Base-by-base conservation (phyloP, 768 basidiomycete genomes). In the Fomitopsis pulvina region DNA sequence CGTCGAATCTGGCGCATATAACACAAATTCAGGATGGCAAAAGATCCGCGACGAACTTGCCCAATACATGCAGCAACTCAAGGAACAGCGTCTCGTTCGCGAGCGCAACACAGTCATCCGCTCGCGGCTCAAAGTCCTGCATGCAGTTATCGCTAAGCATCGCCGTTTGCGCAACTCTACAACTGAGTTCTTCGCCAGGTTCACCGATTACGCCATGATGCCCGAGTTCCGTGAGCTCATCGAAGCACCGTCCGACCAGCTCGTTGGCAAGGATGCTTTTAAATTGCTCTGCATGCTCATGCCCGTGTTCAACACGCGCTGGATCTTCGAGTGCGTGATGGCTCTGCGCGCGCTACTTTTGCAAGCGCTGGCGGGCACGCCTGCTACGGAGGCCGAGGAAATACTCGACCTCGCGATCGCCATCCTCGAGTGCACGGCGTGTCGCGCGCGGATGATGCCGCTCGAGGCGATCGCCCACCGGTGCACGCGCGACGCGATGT, bases 401-500 rank as follows among this genome's bases (percentile, higher is more conserved):
- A 5, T 37, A 18, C 14, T 37, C 34, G 4, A 37, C 7, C 53
- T 50, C 12, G 48, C 53, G 1, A 18, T 37, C 8, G 48, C 22
- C 26, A 8, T 41, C 16, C 49, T 53, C 27, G 38, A 48, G 14
- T 53, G 52, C 26, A 14, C 2, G n/a, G 2, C 1, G 16, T 52
- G 51, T 32, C 25, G 22, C 3, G 18, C 9, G 10, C 30, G 39
- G 12, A 20, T 52, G 22, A 21, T 20, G 16, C 42, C 29, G 38
- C 40, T 41, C 3, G 12, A 29, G 4, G 26, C 47, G 2, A 39
- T 52, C 24, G 39, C 51, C 6, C 51, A 52, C 26, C 40, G 32
- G 3, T 52, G 43, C 24, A 9, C n/a, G 9, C 43, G 25, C 10
- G 10, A 9, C 32, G 10, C 20, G 4, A 22, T 41, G 4, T 3